Evolutionary conservation across 2,329 filamentous ascomycete species (phyloP).

Genomic region (Phaeosphaeria sp.): DNA sequence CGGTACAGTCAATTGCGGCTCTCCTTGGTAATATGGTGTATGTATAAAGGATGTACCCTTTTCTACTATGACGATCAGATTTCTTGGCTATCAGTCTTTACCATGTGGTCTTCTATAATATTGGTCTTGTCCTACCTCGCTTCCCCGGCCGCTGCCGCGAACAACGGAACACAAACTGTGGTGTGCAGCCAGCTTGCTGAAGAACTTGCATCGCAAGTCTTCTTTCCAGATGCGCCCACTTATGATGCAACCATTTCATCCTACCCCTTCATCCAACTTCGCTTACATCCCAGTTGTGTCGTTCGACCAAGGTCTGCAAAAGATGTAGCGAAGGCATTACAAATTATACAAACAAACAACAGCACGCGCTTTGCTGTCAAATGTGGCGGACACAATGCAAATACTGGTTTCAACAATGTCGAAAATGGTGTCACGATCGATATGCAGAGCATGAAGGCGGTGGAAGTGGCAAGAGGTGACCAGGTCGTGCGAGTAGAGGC

Average conservation of each 20-base stretch:
- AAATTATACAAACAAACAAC: slow-evolving; percentile 12
- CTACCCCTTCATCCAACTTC: slow-evolving; percentile 29
- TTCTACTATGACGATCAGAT: background rate
- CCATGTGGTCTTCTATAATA: slow-evolving; percentile 14
- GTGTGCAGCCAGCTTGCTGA: slow-evolving; percentile 20
- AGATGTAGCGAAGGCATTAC: slow-evolving; percentile 26
- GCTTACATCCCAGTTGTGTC: slow-evolving; percentile 28
- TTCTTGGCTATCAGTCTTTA: background rate
- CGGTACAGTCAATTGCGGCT: background rate
- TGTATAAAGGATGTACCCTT: background rate
- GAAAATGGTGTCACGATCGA: slow-evolving; percentile 42
- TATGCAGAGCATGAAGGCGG: slow-evolving; percentile 30
- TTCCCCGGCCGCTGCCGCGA: background rate
- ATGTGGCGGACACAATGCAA: slow-evolving; percentile 33
- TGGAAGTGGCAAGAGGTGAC: slow-evolving; percentile 17
- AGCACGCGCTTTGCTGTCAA: slow-evolving; percentile 30
- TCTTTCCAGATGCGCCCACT: slow-evolving; percentile 19
- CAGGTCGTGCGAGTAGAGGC: slow-evolving; percentile 29
- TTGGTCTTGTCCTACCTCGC: slow-evolving; percentile 5
- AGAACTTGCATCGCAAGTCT: slow-evolving; percentile 20
- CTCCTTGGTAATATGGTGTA: background rate
- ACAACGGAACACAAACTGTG: background rate
- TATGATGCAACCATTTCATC: slow-evolving; percentile 33
- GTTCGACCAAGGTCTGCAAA: slow-evolving; percentile 22
- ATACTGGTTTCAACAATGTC: slow-evolving; percentile 37